Evolutionary conservation across 495 filamentous ascomycete genomes (phyloP).

Genomic region (Neurospora tetraspora): DNA sequence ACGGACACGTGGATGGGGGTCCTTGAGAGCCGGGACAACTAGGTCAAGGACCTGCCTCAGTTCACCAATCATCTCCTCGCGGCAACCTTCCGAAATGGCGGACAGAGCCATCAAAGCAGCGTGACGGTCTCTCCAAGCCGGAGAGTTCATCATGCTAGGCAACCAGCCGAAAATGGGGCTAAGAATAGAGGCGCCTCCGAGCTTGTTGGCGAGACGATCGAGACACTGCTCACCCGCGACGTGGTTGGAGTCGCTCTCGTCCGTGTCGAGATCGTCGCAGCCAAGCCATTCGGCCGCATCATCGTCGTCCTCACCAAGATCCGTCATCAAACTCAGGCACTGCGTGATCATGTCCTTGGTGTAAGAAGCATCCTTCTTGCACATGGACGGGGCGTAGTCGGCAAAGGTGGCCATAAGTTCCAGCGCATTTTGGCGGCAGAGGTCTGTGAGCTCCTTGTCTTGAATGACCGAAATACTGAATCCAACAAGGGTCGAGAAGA

Average conservation of each 20-base stretch:
- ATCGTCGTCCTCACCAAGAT: constrained; percentile 90
- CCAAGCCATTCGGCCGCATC: constrained; percentile 90
- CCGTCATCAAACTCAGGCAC: constrained; percentile 98
- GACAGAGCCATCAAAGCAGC: constrained; percentile 99
- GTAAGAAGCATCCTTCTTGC: constrained; percentile 82
- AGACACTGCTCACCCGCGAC: constrained; percentile 98
- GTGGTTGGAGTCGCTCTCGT: constrained; percentile 96
- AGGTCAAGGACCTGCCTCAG: constrained; percentile 87
- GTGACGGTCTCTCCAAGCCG: constrained; percentile 90
- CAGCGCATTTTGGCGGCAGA: constrained; percentile 85
- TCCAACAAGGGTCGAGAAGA: constrained; percentile 83
- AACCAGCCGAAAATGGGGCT: constrained; percentile 96
- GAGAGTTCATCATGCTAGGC: constrained; percentile 92
- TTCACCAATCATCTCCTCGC: constrained; percentile 91
- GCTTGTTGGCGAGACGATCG: constrained; percentile 95
- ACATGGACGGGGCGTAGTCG: constrained; percentile 87
- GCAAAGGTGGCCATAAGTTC: constrained; percentile 98
- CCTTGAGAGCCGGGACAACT: constrained; percentile 84
- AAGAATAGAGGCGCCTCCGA: constrained; percentile 77
- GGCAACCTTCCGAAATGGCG: constrained; percentile 95
- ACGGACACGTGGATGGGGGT: constrained; percentile 86
- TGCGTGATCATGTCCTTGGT: constrained; percentile 97
- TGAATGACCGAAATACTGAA: constrained; percentile 89
- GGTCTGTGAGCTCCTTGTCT: constrained; percentile 86
- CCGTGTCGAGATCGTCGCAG: constrained; percentile 87